Base-by-base conservation (phyloP, 805 yeast genomes). In the Scheffersomyces amazonensis region DNA sequence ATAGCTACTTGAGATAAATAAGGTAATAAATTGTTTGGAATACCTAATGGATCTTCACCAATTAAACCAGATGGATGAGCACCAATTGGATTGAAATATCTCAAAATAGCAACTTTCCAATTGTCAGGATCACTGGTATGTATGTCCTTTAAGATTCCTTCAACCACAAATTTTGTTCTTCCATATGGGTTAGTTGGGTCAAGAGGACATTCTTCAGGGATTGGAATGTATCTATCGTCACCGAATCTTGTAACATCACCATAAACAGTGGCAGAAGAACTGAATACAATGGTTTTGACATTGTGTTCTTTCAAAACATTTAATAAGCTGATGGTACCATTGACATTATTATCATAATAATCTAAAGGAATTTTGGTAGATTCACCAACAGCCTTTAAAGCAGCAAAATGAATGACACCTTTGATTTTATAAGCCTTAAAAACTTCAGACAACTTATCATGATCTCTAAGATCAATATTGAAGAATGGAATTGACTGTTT, bases 61-160 rank as follows among this genome's bases (percentile, higher is more conserved):
- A 86, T 70, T 24, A 78, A 61, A 10, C 93, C 93, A 2, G 87
- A 78, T 3, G 90, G 86, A 55, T 86, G 95, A 13, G 93, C 91
- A 27, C 95, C 95, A 47, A 84, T 83, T 24, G 95, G 93, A 54
- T 86, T 85, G 67, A 84, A 86, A 62, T 85, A 87, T 40, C 93
- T 73, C 52, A 87, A 65, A 35, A 84, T 70, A 4, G 89, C 91
- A 28, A 71, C 60, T 30, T 65, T 64, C 80, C 80, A 76, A 2
- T 31, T 18, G 3, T 58, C 52, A n/a, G 29, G 19, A 19, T 73
- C 73, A 31, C 79, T 69, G 4, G 60, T 49, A 48, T 76, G 65
- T 18, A 78, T 59, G 54, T 81, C 89, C 23, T 71, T 62, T 43
- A 80, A 61, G 38, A 83, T 73, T 38, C 73, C 68, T 61, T 86